Conservation (phyloP, 2,329 filamentous ascomycete genomes). For the Alternaria sp. region DNA sequence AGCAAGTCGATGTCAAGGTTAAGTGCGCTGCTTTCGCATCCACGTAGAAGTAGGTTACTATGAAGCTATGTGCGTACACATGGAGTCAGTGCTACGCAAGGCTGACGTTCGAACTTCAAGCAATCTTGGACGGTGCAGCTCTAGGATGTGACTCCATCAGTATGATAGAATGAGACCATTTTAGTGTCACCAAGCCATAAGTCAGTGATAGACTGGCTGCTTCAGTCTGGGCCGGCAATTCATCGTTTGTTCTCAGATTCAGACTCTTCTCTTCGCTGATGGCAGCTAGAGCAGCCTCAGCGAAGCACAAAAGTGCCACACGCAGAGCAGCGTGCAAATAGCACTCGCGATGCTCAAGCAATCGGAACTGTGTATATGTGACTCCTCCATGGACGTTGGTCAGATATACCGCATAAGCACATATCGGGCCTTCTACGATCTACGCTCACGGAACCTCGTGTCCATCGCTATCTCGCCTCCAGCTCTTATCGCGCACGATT, state of each 20-base stretch:
- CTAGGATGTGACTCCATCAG: accelerated
- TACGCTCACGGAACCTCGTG: background rate
- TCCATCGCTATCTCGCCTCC: background rate
- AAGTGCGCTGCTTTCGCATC: background rate
- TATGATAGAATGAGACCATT: accelerated
- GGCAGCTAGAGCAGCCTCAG: background rate
- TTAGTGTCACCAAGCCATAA: background rate
- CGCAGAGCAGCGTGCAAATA: background rate
- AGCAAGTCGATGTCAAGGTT: accelerated
- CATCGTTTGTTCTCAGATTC: background rate
- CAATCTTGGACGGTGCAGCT: background rate
- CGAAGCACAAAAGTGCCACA: background rate
- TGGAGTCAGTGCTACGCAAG: background rate
- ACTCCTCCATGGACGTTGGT: background rate
- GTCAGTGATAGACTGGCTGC: background rate
- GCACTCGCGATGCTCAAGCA: background rate
- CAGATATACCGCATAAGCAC: background rate
- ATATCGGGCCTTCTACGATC: background rate
- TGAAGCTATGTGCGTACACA: background rate
- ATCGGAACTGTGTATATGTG: background rate
- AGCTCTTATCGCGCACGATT: background rate
- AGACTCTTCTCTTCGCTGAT: background rate
- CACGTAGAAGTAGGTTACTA: background rate
- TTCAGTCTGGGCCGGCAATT: background rate
- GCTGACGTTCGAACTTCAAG: background rate